phyloP scores from a whole-genome alignment of 1,284 basidiomycete species.

The Microbotryum silenes-acaulis region DNA sequence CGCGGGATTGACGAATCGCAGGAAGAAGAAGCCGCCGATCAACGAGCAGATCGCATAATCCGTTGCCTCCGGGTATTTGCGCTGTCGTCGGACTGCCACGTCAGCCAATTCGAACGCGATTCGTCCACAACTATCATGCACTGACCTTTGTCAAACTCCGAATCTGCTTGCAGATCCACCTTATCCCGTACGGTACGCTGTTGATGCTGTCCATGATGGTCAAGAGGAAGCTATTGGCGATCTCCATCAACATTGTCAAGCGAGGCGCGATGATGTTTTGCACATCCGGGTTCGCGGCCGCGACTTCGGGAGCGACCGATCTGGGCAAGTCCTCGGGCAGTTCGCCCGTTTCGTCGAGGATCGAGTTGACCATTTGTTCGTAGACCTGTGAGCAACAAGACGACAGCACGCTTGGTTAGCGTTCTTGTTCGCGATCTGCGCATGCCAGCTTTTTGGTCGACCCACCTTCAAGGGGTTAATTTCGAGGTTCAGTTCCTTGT shows the following conservation, averaged over 20 bases:
- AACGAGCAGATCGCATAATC: constrained; percentile 97
- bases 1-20: constrained; percentile 99
- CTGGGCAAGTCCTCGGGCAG: constrained; percentile 82
- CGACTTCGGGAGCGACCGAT: constrained; percentile 87
- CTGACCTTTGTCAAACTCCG: constrained; percentile 79
- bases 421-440: no score
- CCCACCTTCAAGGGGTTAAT: constrained; percentile 93
- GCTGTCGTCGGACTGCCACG: constrained; percentile 47
- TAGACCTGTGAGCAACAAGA: constrained; percentile 56
- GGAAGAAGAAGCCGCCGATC: constrained; percentile 99
- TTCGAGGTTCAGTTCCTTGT: constrained; percentile 96
- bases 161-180: constrained; percentile 99
- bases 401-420: neutral
- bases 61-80: constrained; percentile 95
- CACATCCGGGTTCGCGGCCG: constrained; percentile 84
- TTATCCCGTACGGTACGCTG: constrained; percentile 93
- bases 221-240: constrained; percentile 89
- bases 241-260: constrained; percentile 96
- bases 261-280: constrained; percentile 95
- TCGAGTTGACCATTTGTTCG: constrained; percentile 97
- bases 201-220: constrained; percentile 99
- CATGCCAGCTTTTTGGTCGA: no score
- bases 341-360: constrained; percentile 89
- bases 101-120: constrained; percentile 2
- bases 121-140: constrained; percentile 5